Percentiles rank a stretch among this genome's conserved stretches.
Conservation (phyloP, 108 stramenopile genomes). For the Skeletonema potamos region DNA sequence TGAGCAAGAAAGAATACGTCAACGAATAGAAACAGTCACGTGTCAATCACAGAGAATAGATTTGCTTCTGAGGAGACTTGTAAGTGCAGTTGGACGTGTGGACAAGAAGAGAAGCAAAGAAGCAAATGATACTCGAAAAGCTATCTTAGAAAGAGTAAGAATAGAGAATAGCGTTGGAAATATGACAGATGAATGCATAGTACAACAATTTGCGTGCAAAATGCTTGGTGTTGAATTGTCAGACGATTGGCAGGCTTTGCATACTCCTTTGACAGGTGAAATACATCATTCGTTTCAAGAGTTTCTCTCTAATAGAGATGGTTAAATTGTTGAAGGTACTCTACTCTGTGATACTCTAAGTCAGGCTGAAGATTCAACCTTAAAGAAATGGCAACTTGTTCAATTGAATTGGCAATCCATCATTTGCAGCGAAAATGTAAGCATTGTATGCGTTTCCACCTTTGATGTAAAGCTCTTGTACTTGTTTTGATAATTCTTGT, state of each 20-base stretch:
- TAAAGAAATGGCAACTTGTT: slow-evolving; percentile 62
- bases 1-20: slow-evolving; percentile 7
- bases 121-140: slow-evolving; percentile 59
- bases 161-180: neutral
- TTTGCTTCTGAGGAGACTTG: slow-evolving; percentile 50
- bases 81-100: slow-evolving; percentile 49
- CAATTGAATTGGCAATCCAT: slow-evolving; percentile 69
- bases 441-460: slow-evolving; percentile 80
- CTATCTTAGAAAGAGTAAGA: slow-evolving; percentile 29
- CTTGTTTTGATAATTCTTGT: slow-evolving; percentile 52
- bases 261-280: neutral
- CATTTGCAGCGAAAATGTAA: slow-evolving; percentile 70
- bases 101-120: slow-evolving; percentile 45
- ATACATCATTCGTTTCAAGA: slow-evolving; percentile 14
- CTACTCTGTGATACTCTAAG: neutral
- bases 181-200: neutral
- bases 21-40: slow-evolving; percentile 41
- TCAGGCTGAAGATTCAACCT: neutral
- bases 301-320: neutral
- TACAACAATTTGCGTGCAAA: slow-evolving; percentile 11
- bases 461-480: slow-evolving; percentile 66
- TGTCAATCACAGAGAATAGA: slow-evolving; percentile 53
- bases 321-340: neutral
- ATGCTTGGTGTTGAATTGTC: slow-evolving; percentile 10
- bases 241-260: neutral